Percentiles rank a stretch among this genome's conserved stretches.
Evolutionary conservation across 192 early-diverging fungal genomes (phyloP).

Genomic region (Coemansia sp.): DNA sequence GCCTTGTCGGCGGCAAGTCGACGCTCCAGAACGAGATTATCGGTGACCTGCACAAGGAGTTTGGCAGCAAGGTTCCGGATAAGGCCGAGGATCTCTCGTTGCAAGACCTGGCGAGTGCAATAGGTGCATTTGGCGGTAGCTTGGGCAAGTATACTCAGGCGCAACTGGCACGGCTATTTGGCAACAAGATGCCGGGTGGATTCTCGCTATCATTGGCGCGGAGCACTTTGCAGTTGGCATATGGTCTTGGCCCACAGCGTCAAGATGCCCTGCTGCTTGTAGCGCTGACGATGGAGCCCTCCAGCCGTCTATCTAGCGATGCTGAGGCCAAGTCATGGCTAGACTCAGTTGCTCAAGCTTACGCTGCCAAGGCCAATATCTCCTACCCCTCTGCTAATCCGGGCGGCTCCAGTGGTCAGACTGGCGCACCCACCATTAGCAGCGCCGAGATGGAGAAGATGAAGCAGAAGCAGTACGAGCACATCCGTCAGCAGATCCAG

Average conservation of each 20-base stretch:
- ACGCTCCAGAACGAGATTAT: slow-evolving; percentile 96
- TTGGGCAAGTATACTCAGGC: slow-evolving; percentile 78
- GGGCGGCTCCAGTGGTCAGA: slow-evolving; percentile 46
- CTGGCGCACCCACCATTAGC: slow-evolving; percentile 70
- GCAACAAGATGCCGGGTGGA: slow-evolving; percentile 89
- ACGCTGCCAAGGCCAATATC: slow-evolving; percentile 73
- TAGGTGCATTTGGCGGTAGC: slow-evolving; percentile 59
- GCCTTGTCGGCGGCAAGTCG: slow-evolving; percentile 82
- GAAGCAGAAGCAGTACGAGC: slow-evolving; percentile 66
- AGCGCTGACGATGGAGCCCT: slow-evolving; percentile 77
- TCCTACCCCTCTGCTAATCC: slow-evolving; percentile 29
- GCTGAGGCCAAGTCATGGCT: slow-evolving; percentile 83
- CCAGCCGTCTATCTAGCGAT: slow-evolving; percentile 70
- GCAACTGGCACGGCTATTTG: slow-evolving; percentile 75
- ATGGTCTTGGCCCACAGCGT: slow-evolving; percentile 77
- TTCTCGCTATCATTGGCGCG: slow-evolving; percentile 76
- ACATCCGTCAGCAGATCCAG: slow-evolving; percentile 80
- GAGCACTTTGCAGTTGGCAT: slow-evolving; percentile 61
- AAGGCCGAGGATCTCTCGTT: slow-evolving; percentile 89
- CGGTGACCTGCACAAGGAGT: slow-evolving; percentile 92
- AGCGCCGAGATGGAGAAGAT: slow-evolving; percentile 80
- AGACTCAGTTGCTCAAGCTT: slow-evolving; percentile 65
- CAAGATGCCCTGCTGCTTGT: slow-evolving; percentile 72
- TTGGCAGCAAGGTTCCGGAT: slow-evolving; percentile 79
- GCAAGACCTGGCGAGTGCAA: slow-evolving; percentile 69